These are phyloP conservation scores for Aspergillus pseudoglaucus DNA, from an alignment of 2,329 filamentous ascomycete species.

Conservation along the genomic window DNA sequence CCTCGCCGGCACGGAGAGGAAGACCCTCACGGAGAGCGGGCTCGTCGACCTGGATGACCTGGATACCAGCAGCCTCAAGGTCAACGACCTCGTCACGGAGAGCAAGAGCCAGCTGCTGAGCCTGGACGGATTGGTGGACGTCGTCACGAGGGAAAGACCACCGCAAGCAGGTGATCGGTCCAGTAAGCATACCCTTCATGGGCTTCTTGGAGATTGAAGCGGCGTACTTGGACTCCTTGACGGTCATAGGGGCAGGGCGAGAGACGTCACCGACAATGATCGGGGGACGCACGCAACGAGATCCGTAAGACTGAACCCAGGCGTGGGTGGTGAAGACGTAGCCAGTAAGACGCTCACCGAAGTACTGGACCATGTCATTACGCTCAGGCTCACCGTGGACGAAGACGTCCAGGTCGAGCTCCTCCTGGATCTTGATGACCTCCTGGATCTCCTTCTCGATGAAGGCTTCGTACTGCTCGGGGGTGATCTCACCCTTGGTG, in stretches of 20 bases:
- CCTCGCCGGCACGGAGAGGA: slow-evolving; percentile 84
- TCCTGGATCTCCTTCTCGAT: slow-evolving; percentile 98
- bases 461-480: slow-evolving; percentile 93
- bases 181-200: slow-evolving; percentile 99
- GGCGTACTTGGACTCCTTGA: slow-evolving; percentile 99
- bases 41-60: slow-evolving; percentile 99
- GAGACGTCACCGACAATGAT: slow-evolving; percentile 99
- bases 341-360: slow-evolving; percentile 91
- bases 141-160: slow-evolving; percentile 99
- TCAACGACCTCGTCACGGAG: slow-evolving; percentile 98
- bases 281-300: slow-evolving; percentile 93
- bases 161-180: slow-evolving; percentile 94
- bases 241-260: slow-evolving; percentile 92
- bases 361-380: slow-evolving; percentile 99
- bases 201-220: slow-evolving; percentile 94
- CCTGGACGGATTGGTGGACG: slow-evolving; percentile 97
- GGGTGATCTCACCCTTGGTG: slow-evolving; percentile 95
- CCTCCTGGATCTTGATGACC: slow-evolving; percentile 93
- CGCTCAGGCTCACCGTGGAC: slow-evolving; percentile 99
- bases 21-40: slow-evolving; percentile 99
- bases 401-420: slow-evolving; percentile 93
- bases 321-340: slow-evolving; percentile 99
- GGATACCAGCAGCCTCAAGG: slow-evolving; percentile 92
- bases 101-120: slow-evolving; percentile 95
- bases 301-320: slow-evolving; percentile 98